Evolutionary conservation across 257 asterid genomes (phyloP).

Genomic region (Solanum tacnaense): DNA sequence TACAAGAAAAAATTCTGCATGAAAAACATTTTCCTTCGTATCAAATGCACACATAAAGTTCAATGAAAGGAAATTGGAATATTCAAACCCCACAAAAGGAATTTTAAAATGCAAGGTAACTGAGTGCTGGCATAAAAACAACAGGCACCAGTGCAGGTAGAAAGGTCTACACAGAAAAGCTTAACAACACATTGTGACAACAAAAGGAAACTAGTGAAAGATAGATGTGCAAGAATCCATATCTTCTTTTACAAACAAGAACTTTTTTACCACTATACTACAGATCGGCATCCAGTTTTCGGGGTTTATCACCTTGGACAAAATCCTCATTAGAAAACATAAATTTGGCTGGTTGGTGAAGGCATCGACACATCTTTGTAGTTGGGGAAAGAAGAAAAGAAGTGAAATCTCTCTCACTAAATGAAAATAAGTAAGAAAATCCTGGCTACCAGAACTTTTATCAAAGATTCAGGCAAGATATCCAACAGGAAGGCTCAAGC

Average conservation of each 20-base stretch:
- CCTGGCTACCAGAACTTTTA: neutral
- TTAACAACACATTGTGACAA: neutral
- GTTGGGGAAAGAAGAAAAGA: neutral
- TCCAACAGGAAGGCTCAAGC: neutral
- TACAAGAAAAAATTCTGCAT: neutral
- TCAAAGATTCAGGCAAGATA: neutral
- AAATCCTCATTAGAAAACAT: neutral
- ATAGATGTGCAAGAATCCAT: neutral
- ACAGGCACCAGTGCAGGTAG: neutral
- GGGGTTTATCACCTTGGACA: neutral
- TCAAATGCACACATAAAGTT: neutral
- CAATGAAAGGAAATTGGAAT: neutral
- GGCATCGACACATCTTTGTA: neutral
- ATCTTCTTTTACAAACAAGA: neutral
- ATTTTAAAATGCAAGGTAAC: neutral
- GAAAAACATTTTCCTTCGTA: neutral
- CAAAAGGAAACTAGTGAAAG: neutral
- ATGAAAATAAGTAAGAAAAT: neutral
- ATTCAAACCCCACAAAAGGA: neutral
- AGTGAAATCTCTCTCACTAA: neutral
- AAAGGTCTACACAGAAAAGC: neutral
- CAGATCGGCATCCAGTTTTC: neutral
- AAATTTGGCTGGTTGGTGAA: neutral
- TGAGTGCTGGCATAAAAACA: neutral
- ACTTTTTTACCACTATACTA: neutral